Percentiles rank a stretch among this genome's conserved stretches.
phyloP scores from a whole-genome alignment of 2,329 filamentous ascomycete genomes.

The Alternaria gaisen region DNA sequence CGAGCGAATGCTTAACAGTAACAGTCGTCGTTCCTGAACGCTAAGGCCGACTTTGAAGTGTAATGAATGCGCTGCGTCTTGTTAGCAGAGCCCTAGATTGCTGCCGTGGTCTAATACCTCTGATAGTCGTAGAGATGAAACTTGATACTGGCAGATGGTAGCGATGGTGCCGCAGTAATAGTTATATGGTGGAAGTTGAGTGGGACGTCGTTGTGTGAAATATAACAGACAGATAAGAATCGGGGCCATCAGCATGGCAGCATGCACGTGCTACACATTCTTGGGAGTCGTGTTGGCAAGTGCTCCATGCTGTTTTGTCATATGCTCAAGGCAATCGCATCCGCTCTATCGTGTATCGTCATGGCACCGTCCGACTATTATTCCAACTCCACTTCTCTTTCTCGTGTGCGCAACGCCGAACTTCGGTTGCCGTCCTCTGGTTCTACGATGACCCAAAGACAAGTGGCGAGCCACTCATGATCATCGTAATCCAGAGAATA shows the following conservation, averaged over 20 bases:
- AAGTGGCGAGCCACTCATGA: neutral
- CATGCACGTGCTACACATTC: neutral
- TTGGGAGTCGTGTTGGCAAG: neutral
- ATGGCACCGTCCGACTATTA: neutral
- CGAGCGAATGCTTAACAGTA: neutral
- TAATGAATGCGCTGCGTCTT: neutral
- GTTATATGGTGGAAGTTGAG: neutral
- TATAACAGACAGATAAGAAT: neutral
- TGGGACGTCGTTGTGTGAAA: neutral
- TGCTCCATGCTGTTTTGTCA: neutral
- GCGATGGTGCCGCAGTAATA: neutral
- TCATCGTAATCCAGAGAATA: neutral
- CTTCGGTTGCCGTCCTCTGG: neutral
- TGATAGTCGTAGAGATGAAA: neutral
- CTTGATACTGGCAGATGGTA: neutral
- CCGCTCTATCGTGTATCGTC: neutral
- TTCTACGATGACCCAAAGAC: slow-evolving; percentile 1
- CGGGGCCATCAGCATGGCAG: neutral
- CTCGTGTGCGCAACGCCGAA: neutral
- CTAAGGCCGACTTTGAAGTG: neutral
- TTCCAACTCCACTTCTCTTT: neutral
- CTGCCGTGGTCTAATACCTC: neutral
- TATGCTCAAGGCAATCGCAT: neutral
- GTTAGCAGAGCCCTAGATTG: neutral
- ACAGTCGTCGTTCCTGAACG: neutral